Conservation (phyloP, 1,284 basidiomycete genomes). For the Apiotrichum veenhuisii region DNA sequence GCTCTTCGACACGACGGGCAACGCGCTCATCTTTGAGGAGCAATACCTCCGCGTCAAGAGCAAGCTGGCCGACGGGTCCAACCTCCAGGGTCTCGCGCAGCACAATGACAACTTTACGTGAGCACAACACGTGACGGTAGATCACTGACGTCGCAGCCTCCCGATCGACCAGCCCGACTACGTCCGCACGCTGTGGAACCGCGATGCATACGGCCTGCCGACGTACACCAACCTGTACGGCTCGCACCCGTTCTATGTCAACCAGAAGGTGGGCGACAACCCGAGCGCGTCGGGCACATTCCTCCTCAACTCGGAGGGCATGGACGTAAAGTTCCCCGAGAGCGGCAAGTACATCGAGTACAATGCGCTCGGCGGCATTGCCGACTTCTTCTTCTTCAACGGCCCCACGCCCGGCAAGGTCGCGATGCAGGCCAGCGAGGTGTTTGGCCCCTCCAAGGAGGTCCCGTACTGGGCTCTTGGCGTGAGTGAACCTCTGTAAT, state of each 20-base stretch:
- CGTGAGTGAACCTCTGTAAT: neutral
- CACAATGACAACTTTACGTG: slow-evolving; percentile 18
- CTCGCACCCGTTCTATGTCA: slow-evolving; percentile 29
- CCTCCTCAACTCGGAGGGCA: slow-evolving; percentile 35
- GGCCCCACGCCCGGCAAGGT: slow-evolving; percentile 14
- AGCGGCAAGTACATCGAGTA: slow-evolving; percentile 27
- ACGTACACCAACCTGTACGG: slow-evolving; percentile 35
- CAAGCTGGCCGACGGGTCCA: slow-evolving; percentile 52
- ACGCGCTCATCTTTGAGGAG: slow-evolving; percentile 71
- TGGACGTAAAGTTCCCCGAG: slow-evolving; percentile 30
- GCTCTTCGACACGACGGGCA: slow-evolving; percentile 65
- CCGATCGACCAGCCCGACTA: slow-evolving; percentile 53
- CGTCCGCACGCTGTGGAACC: slow-evolving; percentile 31
- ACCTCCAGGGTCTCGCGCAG: slow-evolving; percentile 75
- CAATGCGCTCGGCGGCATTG: slow-evolving; percentile 29
- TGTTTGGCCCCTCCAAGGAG: slow-evolving; percentile 26
- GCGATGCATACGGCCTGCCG: slow-evolving; percentile 19
- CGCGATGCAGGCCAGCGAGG: slow-evolving; percentile 16
- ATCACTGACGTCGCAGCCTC: slow-evolving; percentile 58
- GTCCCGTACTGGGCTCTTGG: slow-evolving; percentile 39
- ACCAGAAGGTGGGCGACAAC: slow-evolving; percentile 11
- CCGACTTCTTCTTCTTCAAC: slow-evolving; percentile 33
- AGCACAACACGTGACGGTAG: slow-evolving; percentile 38
- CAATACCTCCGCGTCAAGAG: slow-evolving; percentile 65
- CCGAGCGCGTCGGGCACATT: slow-evolving; percentile 50